Base-by-base conservation (phyloP, 2,329 filamentous ascomycete genomes). In the Cladosporium sphaerospermum region DNA sequence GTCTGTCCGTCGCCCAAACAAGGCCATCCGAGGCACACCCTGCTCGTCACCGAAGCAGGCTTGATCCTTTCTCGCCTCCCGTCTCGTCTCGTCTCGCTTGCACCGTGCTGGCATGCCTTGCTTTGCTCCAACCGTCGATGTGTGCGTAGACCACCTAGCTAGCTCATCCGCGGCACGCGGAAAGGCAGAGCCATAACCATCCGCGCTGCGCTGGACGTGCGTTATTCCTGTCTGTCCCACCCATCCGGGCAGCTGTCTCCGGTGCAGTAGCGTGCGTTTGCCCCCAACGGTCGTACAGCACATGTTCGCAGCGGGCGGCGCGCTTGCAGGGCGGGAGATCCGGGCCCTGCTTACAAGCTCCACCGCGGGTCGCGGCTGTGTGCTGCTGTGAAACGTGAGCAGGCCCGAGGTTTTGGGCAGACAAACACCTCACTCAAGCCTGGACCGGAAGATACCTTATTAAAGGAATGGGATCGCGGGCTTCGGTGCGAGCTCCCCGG, bases 251-350 rank as follows among this genome's bases (percentile, higher is more conserved):
- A 44, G n/a, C 16, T 4, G 11, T 18, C 19, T 23, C 42, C 42
- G 42, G 19, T 44, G 48, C 48, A 51, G 31, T 51, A 51, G 48
- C 48, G 48, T 11, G 36, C 36, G 11, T n/a, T n/a, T 28, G 48
- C 40, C n/a, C 36, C n/a, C 48, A 51, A 51, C 48, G 48, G 48
- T 32, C 48, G 48, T 51, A 51, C 48, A 44, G 34, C 45, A 47
- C 8, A 36, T 34, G 47, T 50, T 50, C 47, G 47, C 47, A 49
- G 45, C 36, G 10, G 10, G 34, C 34, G 10, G 34, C n/a, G 10
- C 34, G 34, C 34, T 11, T 36, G 34, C 34, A 36, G 34, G 34
- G 47, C 39, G 47, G 28, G 19, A 49, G 46, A 49, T 50, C 39
- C 47, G 47, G 14, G 28, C n/a, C 5, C 34, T 36, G 34, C n/a